Percentiles rank a stretch among this genome's conserved stretches.
These are phyloP conservation scores for Avena atlantica DNA, from an alignment of 176 grass and related monocot species.

Conservation along the genomic window DNA sequence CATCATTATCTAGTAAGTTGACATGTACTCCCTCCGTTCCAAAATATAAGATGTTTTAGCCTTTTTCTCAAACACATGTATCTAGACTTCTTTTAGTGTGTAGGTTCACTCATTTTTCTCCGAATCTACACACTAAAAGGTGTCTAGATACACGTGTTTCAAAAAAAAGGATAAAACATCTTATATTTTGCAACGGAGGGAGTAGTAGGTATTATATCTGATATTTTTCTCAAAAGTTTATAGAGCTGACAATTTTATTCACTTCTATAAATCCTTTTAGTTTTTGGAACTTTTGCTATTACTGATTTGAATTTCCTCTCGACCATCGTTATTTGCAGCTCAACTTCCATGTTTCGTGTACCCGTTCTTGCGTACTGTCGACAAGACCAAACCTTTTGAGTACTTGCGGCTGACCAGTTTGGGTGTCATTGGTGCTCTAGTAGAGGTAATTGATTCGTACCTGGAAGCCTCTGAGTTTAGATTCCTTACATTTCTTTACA, in stretches of 20 bases:
- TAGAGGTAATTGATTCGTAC: conserved; percentile 64
- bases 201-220: conserved; percentile 15
- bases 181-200: no score
- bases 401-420: conserved; percentile 75
- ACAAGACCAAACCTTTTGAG: conserved; percentile 68
- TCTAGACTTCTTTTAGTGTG: no score
- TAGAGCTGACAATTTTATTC: neutral
- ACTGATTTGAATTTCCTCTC: neutral
- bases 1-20: conserved; percentile 13
- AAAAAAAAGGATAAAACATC: no score
- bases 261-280: conserved; percentile 5
- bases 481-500: neutral
- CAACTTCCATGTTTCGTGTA: conserved; percentile 61
- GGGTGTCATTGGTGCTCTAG: conserved; percentile 83
- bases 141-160: no score
- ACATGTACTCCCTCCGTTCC: neutral
- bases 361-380: conserved; percentile 66
- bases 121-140: no score
- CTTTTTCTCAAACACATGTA: no score
- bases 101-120: no score
- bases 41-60: no score
- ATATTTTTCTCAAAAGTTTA: neutral
- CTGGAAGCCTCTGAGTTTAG: neutral
- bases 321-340: conserved; percentile 58
- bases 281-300: neutral